A percentile compares a stretch with the other conserved stretches of the same genome.
Conservation (phyloP, 345 rosid genomes). For the Eucalyptus cloeziana region DNA sequence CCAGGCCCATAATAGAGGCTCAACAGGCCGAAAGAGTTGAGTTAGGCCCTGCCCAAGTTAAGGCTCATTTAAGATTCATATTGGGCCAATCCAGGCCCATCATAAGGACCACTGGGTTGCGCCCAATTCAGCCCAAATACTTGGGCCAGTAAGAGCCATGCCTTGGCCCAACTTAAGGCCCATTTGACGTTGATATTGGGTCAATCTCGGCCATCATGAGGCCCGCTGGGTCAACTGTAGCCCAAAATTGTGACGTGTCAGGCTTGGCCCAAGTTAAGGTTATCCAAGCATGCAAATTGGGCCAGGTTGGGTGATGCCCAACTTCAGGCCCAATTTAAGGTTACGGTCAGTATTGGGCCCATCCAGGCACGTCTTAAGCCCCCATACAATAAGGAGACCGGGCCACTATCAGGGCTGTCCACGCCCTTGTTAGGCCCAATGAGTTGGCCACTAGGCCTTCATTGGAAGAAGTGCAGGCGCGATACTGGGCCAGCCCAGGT, state of each 20-base stretch:
- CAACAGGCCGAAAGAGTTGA: neutral
- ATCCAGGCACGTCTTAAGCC: neutral
- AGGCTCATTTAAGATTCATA: neutral
- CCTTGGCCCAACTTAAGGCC: neutral
- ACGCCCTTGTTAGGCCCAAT: neutral
- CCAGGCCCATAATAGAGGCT: neutral
- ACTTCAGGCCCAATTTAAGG: neutral
- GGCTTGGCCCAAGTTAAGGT: neutral
- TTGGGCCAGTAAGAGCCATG: neutral
- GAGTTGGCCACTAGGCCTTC: neutral
- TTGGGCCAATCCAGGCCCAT: neutral
- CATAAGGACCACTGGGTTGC: neutral
- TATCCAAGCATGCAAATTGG: neutral
- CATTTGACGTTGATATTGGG: neutral
- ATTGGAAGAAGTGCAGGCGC: neutral
- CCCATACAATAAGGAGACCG: neutral
- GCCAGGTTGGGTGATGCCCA: neutral
- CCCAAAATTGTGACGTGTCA: neutral
- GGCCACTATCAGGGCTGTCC: neutral
- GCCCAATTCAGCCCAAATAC: neutral
- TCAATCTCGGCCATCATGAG: neutral
- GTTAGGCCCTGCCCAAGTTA: neutral
- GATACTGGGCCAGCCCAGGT: neutral
- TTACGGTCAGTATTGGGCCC: neutral
- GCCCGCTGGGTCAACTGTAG: neutral